Evolutionary conservation across 176 grass and related monocot species (phyloP).

Genomic region (Dendrocalamus sinicus): DNA sequence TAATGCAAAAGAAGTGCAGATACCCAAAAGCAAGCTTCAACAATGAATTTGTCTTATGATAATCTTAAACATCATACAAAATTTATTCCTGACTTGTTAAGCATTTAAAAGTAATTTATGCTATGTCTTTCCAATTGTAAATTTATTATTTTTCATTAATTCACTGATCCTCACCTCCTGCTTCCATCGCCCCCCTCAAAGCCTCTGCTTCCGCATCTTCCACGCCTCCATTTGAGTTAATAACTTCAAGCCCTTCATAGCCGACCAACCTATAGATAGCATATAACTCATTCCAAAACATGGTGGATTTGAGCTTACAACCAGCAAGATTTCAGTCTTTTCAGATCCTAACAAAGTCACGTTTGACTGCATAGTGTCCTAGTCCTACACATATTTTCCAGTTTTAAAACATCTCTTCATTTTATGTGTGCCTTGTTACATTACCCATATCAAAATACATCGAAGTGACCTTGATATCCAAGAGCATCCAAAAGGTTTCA

Average conservation of each 20-base stretch:
- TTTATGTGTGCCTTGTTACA: slow-evolving; percentile 16
- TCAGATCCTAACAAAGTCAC: slow-evolving; percentile 21
- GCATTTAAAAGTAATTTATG: neutral
- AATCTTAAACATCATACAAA: neutral
- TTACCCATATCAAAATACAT: no score
- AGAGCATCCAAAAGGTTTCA: no score
- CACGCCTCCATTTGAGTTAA: slow-evolving; percentile 86
- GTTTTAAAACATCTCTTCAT: neutral
- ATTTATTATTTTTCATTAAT: neutral
- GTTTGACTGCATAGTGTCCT: neutral
- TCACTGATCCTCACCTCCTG: slow-evolving; percentile 64
- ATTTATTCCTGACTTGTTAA: neutral
- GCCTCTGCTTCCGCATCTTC: slow-evolving; percentile 93
- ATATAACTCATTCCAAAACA: slow-evolving; percentile 37
- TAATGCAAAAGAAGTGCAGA: slow-evolving; percentile 16
- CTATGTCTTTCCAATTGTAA: neutral
- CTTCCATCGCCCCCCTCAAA: slow-evolving; percentile 87
- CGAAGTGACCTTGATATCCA: no score
- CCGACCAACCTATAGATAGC: slow-evolving; percentile 63
- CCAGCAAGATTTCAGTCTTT: slow-evolving; percentile 2
- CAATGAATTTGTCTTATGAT: neutral
- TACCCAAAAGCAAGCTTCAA: no score
- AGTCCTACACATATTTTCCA: neutral
- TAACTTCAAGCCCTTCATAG: slow-evolving; percentile 96
- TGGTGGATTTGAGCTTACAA: slow-evolving; percentile 27